Conservation (phyloP, 306 rosid genomes). For the Macrotyloma uniflorum region DNA sequence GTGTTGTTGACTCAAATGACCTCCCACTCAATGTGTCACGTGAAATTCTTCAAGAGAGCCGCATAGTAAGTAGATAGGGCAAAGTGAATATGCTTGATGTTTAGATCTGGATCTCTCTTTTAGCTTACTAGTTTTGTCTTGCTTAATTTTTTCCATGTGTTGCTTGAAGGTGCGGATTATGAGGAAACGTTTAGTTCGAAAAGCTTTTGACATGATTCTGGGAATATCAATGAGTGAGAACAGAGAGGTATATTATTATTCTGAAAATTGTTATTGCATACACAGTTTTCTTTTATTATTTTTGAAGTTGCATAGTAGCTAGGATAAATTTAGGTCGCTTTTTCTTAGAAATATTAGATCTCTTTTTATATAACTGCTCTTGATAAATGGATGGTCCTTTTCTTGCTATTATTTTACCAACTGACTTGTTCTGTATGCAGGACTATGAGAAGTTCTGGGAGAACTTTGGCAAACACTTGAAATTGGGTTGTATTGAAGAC, state of each 20-base stretch:
- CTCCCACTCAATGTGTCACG: conserved; percentile 99
- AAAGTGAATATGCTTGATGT: background rate
- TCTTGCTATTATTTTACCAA: conserved; percentile 17
- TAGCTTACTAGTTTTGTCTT: conserved; percentile 5
- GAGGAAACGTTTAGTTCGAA: conserved; percentile 93
- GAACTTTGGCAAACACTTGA: conserved; percentile 89
- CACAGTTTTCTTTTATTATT: background rate
- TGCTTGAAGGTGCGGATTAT: conserved; percentile 85
- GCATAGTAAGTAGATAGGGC: conserved; percentile 64
- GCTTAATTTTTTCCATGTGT: conserved; percentile 24
- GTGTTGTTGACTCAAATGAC: conserved; percentile 95
- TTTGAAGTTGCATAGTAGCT: background rate
- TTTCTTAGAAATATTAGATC: no score
- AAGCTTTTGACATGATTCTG: conserved; percentile 95
- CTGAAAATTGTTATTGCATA: conserved; percentile 1
- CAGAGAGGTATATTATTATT: conserved; percentile 64
- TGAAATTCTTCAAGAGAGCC: conserved; percentile 98
- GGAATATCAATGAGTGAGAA: conserved; percentile 96
- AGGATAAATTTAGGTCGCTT: no score
- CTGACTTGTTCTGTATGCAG: conserved; percentile 51
- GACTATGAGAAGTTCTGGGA: conserved; percentile 96
- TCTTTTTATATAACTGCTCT: background rate
- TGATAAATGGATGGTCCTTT: background rate
- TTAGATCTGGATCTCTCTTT: background rate
- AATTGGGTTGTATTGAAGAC: conserved; percentile 98